A percentile compares a stretch with the other conserved stretches of the same genome.
These are phyloP conservation scores for Cocos nucifera DNA, from an alignment of 176 grass and related monocot genomes.

Conservation along the genomic window DNA sequence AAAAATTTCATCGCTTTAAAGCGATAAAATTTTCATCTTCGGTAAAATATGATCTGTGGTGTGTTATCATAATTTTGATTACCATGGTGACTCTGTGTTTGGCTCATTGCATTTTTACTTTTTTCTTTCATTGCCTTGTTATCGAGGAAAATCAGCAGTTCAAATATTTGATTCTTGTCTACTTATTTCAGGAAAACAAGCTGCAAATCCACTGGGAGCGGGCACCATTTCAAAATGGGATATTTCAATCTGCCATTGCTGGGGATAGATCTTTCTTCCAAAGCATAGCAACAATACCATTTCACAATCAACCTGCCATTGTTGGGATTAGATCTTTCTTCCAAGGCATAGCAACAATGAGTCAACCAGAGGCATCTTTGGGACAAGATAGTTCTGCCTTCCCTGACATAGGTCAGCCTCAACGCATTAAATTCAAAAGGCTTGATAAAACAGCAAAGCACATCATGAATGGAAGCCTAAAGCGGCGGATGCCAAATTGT, in stretches of 20 bases:
- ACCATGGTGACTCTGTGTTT: too few relatives aligned
- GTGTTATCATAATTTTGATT: too few relatives aligned
- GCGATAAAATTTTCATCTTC: too few relatives aligned
- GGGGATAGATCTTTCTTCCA: slow-evolving; percentile 9
- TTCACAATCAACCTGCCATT: slow-evolving; percentile 3
- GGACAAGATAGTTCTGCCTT: slow-evolving; percentile 28
- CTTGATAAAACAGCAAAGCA: slow-evolving; percentile 88
- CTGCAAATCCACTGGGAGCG: background rate
- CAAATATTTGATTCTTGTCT: background rate
- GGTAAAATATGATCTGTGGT: too few relatives aligned
- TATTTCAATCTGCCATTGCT: slow-evolving; percentile 9
- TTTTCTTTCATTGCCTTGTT: too few relatives aligned
- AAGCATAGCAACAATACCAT: slow-evolving; percentile 18
- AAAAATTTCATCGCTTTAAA: too few relatives aligned
- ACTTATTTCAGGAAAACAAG: background rate
- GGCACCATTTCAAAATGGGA: background rate
- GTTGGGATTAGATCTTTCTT: background rate
- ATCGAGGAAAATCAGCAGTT: too few relatives aligned
- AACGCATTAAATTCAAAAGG: slow-evolving; percentile 69
- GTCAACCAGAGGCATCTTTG: slow-evolving; percentile 21
- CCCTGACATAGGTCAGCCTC: slow-evolving; percentile 37
- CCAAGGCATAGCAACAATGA: slow-evolving; percentile 23
- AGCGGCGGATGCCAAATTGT: background rate
- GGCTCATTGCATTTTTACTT: too few relatives aligned
- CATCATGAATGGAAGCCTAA: slow-evolving; percentile 65